Percentiles rank a stretch among this genome's conserved stretches.
Evolutionary conservation across 305 asterid species (phyloP).

Genomic region (Fraxinus albicans): DNA sequence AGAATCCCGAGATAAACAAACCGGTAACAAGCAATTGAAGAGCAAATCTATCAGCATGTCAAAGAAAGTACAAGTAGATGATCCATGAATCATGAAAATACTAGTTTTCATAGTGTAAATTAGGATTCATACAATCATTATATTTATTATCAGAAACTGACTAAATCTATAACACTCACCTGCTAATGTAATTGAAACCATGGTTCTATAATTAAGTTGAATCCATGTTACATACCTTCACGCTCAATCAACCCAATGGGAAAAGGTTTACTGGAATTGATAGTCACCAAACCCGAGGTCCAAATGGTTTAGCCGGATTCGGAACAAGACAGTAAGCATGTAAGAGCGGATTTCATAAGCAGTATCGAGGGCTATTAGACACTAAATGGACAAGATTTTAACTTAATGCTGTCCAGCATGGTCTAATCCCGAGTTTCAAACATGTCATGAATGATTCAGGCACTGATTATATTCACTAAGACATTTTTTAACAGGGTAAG

Average conservation of each 20-base stretch:
- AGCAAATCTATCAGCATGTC: conserved; percentile 47
- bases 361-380: not conserved
- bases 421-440: not conserved
- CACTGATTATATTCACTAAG: not conserved
- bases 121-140: conserved; percentile 2
- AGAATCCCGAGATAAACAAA: conserved; percentile 52
- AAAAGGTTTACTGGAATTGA: conserved; percentile 57
- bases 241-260: conserved; percentile 64
- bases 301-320: conserved; percentile 67
- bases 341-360: not conserved
- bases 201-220: not conserved
- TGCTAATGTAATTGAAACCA: not conserved
- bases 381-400: not conserved
- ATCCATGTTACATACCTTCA: conserved; percentile 40
- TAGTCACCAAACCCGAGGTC: conserved; percentile 66
- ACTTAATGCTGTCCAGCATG: not conserved
- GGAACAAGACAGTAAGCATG: conserved; percentile 18
- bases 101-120: not conserved
- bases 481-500: not conserved
- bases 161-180: not conserved
- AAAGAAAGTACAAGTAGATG: conserved; percentile 11
- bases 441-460: not conserved
- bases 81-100: not conserved
- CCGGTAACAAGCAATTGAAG: conserved; percentile 61
- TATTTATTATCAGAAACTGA: not conserved